Evolutionary conservation across 768 basidiomycete species (phyloP), one percentile per base, ranked within the genome.

Genomic region (Rhizopogon sp.): DNA sequence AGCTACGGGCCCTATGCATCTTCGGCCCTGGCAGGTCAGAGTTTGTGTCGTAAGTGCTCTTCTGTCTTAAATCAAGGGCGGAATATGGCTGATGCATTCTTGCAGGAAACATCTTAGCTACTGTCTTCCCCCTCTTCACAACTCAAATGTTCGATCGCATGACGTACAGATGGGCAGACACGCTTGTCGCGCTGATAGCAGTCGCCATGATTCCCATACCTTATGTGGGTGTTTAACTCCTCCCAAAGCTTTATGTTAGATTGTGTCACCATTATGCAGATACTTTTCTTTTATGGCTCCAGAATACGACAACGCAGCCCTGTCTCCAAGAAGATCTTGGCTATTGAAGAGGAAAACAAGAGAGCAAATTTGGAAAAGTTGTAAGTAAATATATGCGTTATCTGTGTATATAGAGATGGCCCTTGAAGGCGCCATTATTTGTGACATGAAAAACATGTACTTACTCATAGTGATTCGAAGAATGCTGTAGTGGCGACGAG

Each of bases 21-120:
- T 0, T 85, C 83, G 0, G 86, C 85, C 10, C 69, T 87, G 16
- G 86, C 87, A 1, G 87, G 80, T 2, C 85, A 87, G 65, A 83
- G 80, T 60, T 71, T 87, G 53, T 75, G 78, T 54, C 74, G 85
- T 78, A 61, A 52, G 79, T 71, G 28, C 54, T n/a, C 33, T 49
- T 20, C n/a, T 6, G 13, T 17, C 9, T 16, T 52, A 13, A 8
- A 17, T 17, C 28, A 29, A 50, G 44, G 46, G 25, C 6, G 13
- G 14, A 16, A 16, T 39, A 1, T 8, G 20, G 4, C 5, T 44
- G 11, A 33, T 28, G 7, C 35, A 10, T 8, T 37, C 31, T 46
- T 10, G n/a, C 57, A 82, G 79, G 81, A 35, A 83, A 82, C 57
- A 54, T 83, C 20, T 61, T 74, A 1, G 81, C 72, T 1, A 74